Evolutionary conservation across 164 flowering plant species (phyloP), one percentile per base, ranked within the genome.

Genomic region (Liquidambar formosana): DNA sequence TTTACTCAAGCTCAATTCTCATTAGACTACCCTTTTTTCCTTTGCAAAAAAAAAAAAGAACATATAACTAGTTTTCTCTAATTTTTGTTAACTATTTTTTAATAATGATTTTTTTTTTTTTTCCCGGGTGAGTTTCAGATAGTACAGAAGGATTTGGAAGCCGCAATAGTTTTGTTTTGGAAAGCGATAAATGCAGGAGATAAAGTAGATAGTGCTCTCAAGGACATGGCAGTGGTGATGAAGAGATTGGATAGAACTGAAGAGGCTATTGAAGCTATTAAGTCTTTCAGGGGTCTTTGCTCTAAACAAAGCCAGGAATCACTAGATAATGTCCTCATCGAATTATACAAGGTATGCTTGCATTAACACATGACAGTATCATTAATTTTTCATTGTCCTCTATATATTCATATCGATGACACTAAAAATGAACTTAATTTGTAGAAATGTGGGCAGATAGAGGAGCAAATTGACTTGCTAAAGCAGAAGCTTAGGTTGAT

Each of bases 371-470:
- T n/a, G n/a, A n/a, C n/a, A n/a, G n/a, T n/a, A n/a, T n/a, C n/a
- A n/a, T n/a, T n/a, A n/a, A n/a, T n/a, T n/a, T n/a, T n/a, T n/a
- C n/a, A n/a, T n/a, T n/a, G n/a, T n/a, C n/a, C n/a, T n/a, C n/a
- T n/a, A n/a, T n/a, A n/a, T n/a, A n/a, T n/a, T n/a, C n/a, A n/a
- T n/a, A n/a, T n/a, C n/a, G n/a, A n/a, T n/a, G n/a, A n/a, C n/a
- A n/a, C n/a, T n/a, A n/a, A n/a, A n/a, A n/a, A n/a, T n/a, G n/a
- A n/a, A n/a, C n/a, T n/a, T n/a, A n/a, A n/a, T 44, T 13, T 65
- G 68, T 65, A 88, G 92, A 88, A 82, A 85, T 86, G 88, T 72
- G 90, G 92, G 60, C 82, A 67, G 70, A 21, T 83, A 22, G 92
- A 86, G 13, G 90, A 88, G 70, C 90, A 88, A 64, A 84, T 88